These are phyloP conservation scores for Macrophomina pseudophaseolina DNA, from an alignment of 2,329 filamentous ascomycete species.

Conservation along the genomic window DNA sequence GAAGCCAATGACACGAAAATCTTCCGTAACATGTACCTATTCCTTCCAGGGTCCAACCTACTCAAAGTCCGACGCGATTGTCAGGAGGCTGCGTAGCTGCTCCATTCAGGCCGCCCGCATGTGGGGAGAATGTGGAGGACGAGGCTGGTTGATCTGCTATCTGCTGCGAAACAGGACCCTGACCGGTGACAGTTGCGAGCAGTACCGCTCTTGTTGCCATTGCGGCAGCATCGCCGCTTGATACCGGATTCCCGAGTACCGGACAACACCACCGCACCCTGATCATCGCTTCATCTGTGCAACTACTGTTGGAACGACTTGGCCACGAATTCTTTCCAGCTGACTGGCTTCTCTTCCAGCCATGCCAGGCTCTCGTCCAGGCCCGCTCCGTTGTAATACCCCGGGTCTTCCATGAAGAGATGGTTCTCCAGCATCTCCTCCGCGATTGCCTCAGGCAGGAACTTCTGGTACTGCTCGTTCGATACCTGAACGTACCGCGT, in stretches of 20 bases:
- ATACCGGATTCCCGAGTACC: neutral
- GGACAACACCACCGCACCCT: neutral
- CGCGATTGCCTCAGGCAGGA: conserved; percentile 46
- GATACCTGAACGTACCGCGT: conserved; percentile 45
- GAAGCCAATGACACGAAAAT: neutral
- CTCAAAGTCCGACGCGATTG: neutral
- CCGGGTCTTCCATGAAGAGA: conserved; percentile 56
- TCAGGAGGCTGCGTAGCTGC: neutral
- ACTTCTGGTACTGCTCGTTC: conserved; percentile 49
- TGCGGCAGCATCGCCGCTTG: too few species aligned
- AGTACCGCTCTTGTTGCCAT: too few species aligned
- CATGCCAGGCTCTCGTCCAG: conserved; percentile 47
- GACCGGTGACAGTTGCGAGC: neutral
- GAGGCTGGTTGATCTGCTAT: conserved; percentile 4
- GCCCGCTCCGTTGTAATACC: conserved; percentile 57
- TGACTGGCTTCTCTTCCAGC: conserved; percentile 45
- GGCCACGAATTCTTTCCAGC: conserved; percentile 46
- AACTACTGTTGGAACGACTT: neutral
- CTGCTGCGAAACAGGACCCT: neutral
- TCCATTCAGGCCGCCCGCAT: conserved; percentile 7
- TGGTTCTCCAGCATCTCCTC: conserved; percentile 62
- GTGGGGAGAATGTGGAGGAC: conserved; percentile 10
- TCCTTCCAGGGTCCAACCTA: neutral
- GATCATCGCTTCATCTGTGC: neutral
- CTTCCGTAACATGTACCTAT: neutral